Conservation (phyloP, 2,329 filamentous ascomycete species). For the Leptographium flavum region DNA sequence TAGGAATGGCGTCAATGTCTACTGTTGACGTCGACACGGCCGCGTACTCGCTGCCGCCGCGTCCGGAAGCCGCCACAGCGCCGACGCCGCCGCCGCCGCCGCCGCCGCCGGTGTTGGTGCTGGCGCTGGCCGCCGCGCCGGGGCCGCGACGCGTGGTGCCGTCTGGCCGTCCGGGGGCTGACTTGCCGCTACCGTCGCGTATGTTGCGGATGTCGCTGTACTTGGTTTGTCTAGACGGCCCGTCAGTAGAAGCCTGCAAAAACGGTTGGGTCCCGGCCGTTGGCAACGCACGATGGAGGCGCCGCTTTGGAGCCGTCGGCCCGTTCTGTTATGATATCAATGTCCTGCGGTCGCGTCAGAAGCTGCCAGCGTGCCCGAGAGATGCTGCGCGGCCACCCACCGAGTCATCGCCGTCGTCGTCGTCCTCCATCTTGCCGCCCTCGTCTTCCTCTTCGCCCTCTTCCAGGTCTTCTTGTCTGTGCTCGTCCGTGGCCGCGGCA, state of each 20-base stretch:
- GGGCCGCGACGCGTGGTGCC: slow-evolving; percentile 13
- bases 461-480: slow-evolving; percentile 39
- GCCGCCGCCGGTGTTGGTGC: background rate
- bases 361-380: background rate
- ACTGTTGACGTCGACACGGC: slow-evolving; percentile 68
- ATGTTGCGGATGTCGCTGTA: slow-evolving; percentile 55
- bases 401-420: slow-evolving; percentile 45
- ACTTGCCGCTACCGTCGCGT: slow-evolving; percentile 14
- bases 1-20: slow-evolving; percentile 69
- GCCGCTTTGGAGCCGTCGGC: slow-evolving; percentile 49
- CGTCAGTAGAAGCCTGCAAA: background rate
- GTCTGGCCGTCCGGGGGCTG: slow-evolving; percentile 26
- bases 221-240: slow-evolving; percentile 36
- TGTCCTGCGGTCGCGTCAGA: slow-evolving; percentile 30
- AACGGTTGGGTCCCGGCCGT: background rate
- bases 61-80: slow-evolving; percentile 3
- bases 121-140: background rate
- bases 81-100: slow-evolving; percentile 28
- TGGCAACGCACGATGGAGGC: slow-evolving; percentile 39
- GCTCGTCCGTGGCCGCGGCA: slow-evolving; percentile 15
- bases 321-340: slow-evolving; percentile 54
- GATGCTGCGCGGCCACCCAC: slow-evolving; percentile 16
- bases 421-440: slow-evolving; percentile 46
- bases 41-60: slow-evolving; percentile 17
- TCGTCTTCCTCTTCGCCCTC: slow-evolving; percentile 52